Base-by-base conservation (phyloP, 495 filamentous ascomycete genomes). In the Collariella sp. region DNA sequence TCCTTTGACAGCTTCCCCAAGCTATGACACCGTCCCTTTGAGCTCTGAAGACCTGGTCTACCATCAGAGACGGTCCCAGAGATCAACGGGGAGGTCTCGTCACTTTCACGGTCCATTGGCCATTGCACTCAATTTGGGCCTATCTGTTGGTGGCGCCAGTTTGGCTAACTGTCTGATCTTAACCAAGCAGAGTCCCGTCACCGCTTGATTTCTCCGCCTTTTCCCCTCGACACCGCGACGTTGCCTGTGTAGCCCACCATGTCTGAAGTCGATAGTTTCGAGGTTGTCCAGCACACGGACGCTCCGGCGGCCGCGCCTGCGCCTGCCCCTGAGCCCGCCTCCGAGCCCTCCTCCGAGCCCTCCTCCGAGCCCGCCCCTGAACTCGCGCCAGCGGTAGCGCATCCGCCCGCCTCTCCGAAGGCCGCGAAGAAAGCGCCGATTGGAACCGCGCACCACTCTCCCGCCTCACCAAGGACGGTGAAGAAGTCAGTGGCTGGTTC, bases 181-280 rank as follows among this genome's bases (percentile, higher is more conserved):
- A 29, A 5, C 31, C 24, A 0, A 46, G 9, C 33, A 23, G 22
- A 46, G 33, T 19, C 46, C 48, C 16, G 35, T 38, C 22, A 19
- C 22, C 20, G 16, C 36, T 31, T 31, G 16, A 31, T 15, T 40
- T 23, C 5, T 18, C n/a, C 2, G 5, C 18, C 5, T 42, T 6
- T 38, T 38, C 36, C 2, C 35, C 3, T 40, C 40, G 36, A 19
- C 22, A 15, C 44, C 9, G 48, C 35, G n/a, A 23, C 36, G 22
- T 51, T 18, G n/a, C 12, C 41, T 31, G 23, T 16, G 18, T 49
- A 23, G 57, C 54, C 67, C 63, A 65, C 31, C 62, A 75, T 76
- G 72, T 74, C 73, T 54, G 73, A 76, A 61, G 65, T 57, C 58
- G 72, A 74, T 31, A 63, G 64, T 43, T 62, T 68, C 56, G 71